Conservation (phyloP, 176 grass and related monocot species). For the Phyllostachys edulis region DNA sequence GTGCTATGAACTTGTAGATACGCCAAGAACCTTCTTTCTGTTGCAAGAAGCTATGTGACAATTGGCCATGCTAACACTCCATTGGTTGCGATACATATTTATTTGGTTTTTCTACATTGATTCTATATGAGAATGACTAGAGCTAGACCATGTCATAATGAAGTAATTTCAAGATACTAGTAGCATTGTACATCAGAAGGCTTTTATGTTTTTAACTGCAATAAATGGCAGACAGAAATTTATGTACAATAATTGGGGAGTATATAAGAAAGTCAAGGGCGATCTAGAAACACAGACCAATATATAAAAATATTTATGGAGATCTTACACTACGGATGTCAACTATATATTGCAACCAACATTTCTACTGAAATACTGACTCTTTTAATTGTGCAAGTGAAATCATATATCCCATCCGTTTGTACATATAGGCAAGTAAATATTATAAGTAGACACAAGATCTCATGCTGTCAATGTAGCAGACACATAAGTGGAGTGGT, state of each 20-base stretch:
- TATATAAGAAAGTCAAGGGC: constrained; percentile 34
- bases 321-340: background rate
- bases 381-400: background rate
- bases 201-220: background rate
- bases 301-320: constrained; percentile 12
- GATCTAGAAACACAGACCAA: background rate
- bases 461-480: constrained; percentile 29
- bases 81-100: background rate
- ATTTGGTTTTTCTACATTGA: background rate
- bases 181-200: constrained; percentile 1
- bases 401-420: background rate
- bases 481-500: background rate
- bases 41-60: background rate
- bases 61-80: background rate
- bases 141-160: background rate
- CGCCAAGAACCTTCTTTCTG: constrained; percentile 29
- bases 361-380: background rate
- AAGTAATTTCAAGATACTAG: background rate
- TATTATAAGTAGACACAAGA: constrained; percentile 25
- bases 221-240: background rate
- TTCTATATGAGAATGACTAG: background rate
- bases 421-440: background rate
- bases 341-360: background rate
- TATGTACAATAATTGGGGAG: constrained; percentile 15
- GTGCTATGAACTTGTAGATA: background rate